Base-by-base conservation (phyloP, 106 monocot species). In the Triglochin maritima region DNA sequence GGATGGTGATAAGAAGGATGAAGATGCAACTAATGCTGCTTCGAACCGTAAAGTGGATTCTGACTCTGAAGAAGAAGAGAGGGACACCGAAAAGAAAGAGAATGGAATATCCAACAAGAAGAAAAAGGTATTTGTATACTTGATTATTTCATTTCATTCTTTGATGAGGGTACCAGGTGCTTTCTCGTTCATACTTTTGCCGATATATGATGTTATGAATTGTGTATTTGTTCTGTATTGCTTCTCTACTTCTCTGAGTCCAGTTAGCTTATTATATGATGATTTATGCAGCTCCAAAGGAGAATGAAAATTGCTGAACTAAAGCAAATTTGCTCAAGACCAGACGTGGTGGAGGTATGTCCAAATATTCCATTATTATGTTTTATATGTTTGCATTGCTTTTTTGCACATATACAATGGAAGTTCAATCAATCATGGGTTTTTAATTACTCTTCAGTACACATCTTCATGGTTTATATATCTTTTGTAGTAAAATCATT, bases 241-340 rank as follows among this genome's bases (percentile, higher is more conserved):
- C 29, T 29, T 29, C 29, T 29, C 29, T 29, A 29, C 29, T 29
- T 29, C 29, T 29, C 29, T 29, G 29, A 29, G 29, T 29, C 29
- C 29, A 29, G 29, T 29, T 29, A 29, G 29, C 29, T 29, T 29
- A 29, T 29, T 1, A 29, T 29, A 29, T 29, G 29, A 29, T 44
- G 66, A 2, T 4, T 65, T 76, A 75, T 77, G 46, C 67, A 98
- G 92, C 77, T 99, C 5, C 88, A 91, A 86, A 86, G 84, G 63
- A 82, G 98, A 62, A 99, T 99, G 98, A 99, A 99, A 71, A 92
- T 99, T 79, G 98, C 98, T 14, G 92, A 99, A 55, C 66, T 99
- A 76, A 99, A 99, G 49, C 86, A 92, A 69, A 85, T 99, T 71
- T 89, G 80, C 73, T 76, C 86, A 17, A 92, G 80, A 72, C 92